Percentiles rank a stretch among this genome's conserved stretches.
These are phyloP conservation scores for Nymphaea colorata DNA, from an alignment of 164 flowering plant genomes.

Conservation along the genomic window DNA sequence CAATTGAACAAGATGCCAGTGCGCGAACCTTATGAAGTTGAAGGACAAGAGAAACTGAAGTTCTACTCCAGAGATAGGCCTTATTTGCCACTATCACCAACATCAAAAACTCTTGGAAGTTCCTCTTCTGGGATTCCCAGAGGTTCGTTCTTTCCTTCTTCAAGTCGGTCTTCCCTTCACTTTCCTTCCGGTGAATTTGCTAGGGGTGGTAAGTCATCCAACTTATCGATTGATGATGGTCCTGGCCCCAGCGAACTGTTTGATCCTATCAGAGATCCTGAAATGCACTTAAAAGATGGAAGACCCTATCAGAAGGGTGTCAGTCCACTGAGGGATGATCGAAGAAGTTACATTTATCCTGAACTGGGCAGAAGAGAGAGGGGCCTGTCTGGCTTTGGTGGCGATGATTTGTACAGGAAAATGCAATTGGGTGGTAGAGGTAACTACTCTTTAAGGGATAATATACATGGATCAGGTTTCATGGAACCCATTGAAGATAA, in stretches of 20 bases:
- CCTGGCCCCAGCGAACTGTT: slow-evolving; percentile 1
- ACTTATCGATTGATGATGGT: slow-evolving; percentile 4
- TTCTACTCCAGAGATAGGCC: slow-evolving; percentile 14
- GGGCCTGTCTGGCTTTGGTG: slow-evolving; percentile 3
- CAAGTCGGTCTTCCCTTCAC: slow-evolving; percentile 1
- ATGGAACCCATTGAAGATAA: slow-evolving; percentile 11
- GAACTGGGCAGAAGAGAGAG: slow-evolving; percentile 19
- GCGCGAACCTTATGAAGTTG: slow-evolving; percentile 12
- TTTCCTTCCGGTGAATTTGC: slow-evolving; percentile 7
- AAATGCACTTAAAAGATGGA: slow-evolving; percentile 6
- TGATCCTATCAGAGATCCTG: slow-evolving; percentile 5
- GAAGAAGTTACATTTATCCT: slow-evolving; percentile 9
- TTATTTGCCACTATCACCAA: slow-evolving; percentile 5
- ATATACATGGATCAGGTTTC: slow-evolving; percentile 6
- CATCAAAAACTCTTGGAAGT: slow-evolving; percentile 12
- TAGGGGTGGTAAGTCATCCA: slow-evolving; percentile 5
- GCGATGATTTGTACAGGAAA: slow-evolving; percentile 10
- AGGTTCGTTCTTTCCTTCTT: slow-evolving; percentile 11
- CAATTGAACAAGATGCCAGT: slow-evolving; percentile 3
- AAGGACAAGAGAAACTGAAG: slow-evolving; percentile 5
- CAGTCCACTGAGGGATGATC: slow-evolving; percentile 7
- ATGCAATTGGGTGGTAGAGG: slow-evolving; percentile 10
- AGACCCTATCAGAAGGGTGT: slow-evolving; percentile 4
- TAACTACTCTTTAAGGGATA: slow-evolving; percentile 15
- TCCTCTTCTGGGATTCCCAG: slow-evolving; percentile 12